phyloP scores from a whole-genome alignment of 805 yeast species.

The Pichia rugopelliculosa region DNA sequence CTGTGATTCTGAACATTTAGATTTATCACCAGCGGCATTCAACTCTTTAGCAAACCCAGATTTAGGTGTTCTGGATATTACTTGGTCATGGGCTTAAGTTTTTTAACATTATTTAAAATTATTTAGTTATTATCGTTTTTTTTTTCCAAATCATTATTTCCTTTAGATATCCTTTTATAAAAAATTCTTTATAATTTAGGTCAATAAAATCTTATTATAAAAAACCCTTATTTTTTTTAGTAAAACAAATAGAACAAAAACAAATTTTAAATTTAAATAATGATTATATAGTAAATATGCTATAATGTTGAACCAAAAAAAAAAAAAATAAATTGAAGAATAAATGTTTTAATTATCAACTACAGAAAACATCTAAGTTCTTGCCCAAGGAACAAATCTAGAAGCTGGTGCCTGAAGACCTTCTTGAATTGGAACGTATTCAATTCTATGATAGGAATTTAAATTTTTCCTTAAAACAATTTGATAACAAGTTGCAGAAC shows the following conservation, averaged over 20 bases:
- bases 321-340: too few relatives aligned
- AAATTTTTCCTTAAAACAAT: conserved; percentile 84
- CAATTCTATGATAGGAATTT: conserved; percentile 76
- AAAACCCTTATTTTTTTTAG: too few relatives aligned
- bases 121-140: neutral
- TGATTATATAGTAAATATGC: neutral
- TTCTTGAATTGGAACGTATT: conserved; percentile 70
- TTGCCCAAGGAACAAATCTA: conserved; percentile 53
- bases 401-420: conserved; percentile 58
- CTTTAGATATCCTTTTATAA: neutral
- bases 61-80: conserved; percentile 39
- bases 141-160: neutral
- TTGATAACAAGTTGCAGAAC: conserved; percentile 88
- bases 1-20: conserved; percentile 39
- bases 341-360: neutral
- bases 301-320: too few relatives aligned
- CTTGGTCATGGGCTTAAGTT: conserved; percentile 29
- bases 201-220: neutral
- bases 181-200: neutral
- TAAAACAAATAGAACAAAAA: neutral
- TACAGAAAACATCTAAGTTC: conserved; percentile 18
- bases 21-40: conserved; percentile 50
- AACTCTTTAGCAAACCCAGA: conserved; percentile 35
- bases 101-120: neutral
- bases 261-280: neutral